Evolutionary conservation across 345 rosid genomes (phyloP).

Genomic region (Eutrema yunnanense): DNA sequence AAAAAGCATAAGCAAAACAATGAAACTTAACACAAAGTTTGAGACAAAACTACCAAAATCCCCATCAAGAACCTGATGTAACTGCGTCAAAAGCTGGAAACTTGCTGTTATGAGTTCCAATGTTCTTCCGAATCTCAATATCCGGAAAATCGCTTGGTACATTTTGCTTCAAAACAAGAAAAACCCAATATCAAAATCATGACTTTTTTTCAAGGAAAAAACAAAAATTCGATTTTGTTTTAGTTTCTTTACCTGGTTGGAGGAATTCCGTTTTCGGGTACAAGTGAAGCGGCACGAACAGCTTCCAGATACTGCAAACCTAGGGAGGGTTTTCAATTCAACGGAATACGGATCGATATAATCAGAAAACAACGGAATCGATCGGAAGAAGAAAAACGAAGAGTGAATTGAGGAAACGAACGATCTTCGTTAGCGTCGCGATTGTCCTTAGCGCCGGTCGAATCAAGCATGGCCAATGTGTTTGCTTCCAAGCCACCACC

Average conservation of each 20-base stretch:
- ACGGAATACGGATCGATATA: background rate
- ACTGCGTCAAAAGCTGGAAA: slow-evolving; percentile 59
- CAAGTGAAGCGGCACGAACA: slow-evolving; percentile 57
- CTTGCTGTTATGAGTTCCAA: slow-evolving; percentile 66
- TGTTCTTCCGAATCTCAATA: slow-evolving; percentile 52
- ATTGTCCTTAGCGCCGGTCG: slow-evolving; percentile 38
- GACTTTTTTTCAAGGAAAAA: background rate
- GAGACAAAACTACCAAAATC: background rate
- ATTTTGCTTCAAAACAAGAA: slow-evolving; percentile 47
- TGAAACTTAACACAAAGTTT: background rate
- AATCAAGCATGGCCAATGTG: slow-evolving; percentile 65
- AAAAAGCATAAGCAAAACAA: background rate
- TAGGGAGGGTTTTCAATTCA: slow-evolving; percentile 14
- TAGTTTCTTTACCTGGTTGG: slow-evolving; percentile 46
- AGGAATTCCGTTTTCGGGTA: slow-evolving; percentile 40
- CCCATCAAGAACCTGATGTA: slow-evolving; percentile 46
- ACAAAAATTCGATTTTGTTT: background rate
- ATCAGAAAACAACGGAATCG: background rate
- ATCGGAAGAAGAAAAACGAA: background rate
- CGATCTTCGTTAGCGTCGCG: slow-evolving; percentile 64
- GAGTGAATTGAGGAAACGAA: slow-evolving; percentile 10
- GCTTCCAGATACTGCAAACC: slow-evolving; percentile 77
- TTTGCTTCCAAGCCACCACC: slow-evolving; percentile 58
- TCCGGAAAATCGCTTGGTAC: slow-evolving; percentile 60
- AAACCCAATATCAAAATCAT: background rate